Evolutionary conservation across 2,329 filamentous ascomycete genomes (phyloP), one percentile per base, ranked within the genome.

Genomic region (Diplodia mutila): DNA sequence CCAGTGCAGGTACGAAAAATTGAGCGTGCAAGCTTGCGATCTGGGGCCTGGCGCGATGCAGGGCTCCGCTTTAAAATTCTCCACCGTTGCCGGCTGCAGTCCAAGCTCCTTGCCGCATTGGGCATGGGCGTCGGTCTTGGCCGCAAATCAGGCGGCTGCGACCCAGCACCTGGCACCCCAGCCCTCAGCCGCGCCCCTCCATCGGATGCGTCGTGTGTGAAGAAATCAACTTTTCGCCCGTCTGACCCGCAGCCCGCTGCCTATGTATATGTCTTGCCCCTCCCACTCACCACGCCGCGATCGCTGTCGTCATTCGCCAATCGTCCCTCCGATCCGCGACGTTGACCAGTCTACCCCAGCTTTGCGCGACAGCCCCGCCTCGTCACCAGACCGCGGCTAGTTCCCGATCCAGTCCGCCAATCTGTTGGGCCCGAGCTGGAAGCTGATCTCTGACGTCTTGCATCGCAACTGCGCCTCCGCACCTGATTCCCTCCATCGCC

Each of bases 31-130:
- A 27, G 21, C 42, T 59, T 34, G 53, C 5, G 34, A 53, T 42
- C n/a, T 25, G 54, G 34, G 14, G 12, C 21, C n/a, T 59, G 34
- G 32, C 23, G 21, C 34, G 25, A 25, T 21, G 46, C 29, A 51
- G 29, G 59, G 59, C 59, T 63, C 59, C 59, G 59, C 59, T 37
- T 42, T 37, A 37, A 63, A 63, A 63, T 51, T 63, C 46, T 51
- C 46, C 59, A 51, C 11, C 39, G 39, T 34, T 49, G 57, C 57
- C 57, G 57, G 14, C 59, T 29, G 59, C 59, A 42, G 59, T 48
- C 59, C 49, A 63, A 63, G 59, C 59, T 63, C 59, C 59, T 63
- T 63, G 59, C 59, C 59, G 18, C 5, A 25, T 23, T 12, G n/a
- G 59, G 59, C 27, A 63, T 63, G 59, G 59, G 46, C 27, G 59